Conservation (phyloP, 495 filamentous ascomycete genomes). For the Aspergillus heteromorphus region DNA sequence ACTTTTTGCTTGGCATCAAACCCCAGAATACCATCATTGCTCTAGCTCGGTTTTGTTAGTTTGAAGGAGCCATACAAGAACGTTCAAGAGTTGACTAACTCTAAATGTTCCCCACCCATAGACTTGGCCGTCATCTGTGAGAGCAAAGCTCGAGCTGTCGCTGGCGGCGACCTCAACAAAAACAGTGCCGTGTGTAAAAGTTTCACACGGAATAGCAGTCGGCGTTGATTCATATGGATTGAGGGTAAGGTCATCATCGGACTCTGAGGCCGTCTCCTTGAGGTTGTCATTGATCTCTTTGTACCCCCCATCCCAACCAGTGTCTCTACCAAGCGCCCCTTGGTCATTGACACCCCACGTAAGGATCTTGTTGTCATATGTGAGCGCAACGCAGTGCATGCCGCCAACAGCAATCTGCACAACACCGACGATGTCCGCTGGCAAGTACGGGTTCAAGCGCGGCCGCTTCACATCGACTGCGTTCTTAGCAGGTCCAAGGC, state of each 20-base stretch:
- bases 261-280: conserved; percentile 44
- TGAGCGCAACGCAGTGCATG: conserved; percentile 60
- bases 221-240: conserved; percentile 60
- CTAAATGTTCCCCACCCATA: conserved; percentile 72
- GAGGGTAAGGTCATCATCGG: conserved; percentile 50
- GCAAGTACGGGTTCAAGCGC: conserved; percentile 54
- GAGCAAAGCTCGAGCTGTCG: conserved; percentile 59
- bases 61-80: background rate
- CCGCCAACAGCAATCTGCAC: conserved; percentile 58
- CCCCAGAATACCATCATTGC: conserved; percentile 54
- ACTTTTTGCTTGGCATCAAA: conserved; percentile 41
- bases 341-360: conserved; percentile 70
- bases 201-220: conserved; percentile 44
- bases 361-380: conserved; percentile 56
- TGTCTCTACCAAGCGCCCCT: conserved; percentile 58
- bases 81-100: conserved; percentile 33
- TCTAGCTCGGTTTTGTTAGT: conserved; percentile 25
- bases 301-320: conserved; percentile 56
- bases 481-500: conserved; percentile 55
- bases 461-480: conserved; percentile 64
- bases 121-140: conserved; percentile 61
- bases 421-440: conserved; percentile 55
- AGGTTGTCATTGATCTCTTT: conserved; percentile 56
- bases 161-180: conserved; percentile 58
- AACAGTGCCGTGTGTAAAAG: conserved; percentile 49